Percentiles rank a stretch among this genome's conserved stretches.
Conservation (phyloP, 164 flowering plant species). For the Aristolochia contorta region DNA sequence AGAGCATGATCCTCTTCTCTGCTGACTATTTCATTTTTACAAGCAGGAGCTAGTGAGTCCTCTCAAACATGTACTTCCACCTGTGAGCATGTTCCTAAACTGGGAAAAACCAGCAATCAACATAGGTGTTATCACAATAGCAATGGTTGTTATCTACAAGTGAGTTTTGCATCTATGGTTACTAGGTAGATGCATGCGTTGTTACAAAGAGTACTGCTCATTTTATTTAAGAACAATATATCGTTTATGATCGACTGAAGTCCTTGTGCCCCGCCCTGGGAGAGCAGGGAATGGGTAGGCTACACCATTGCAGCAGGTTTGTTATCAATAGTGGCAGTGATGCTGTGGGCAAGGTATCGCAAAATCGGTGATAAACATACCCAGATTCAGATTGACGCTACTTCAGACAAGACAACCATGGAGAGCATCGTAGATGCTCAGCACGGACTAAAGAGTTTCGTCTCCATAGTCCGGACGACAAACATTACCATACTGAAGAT, state of each 20-base stretch:
- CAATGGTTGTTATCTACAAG: slow-evolving; percentile 49
- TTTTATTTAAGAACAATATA: neutral
- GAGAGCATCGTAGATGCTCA: slow-evolving; percentile 82
- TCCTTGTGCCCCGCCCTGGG: neutral
- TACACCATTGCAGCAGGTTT: slow-evolving; percentile 44
- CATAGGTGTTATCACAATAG: slow-evolving; percentile 17
- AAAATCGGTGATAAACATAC: slow-evolving; percentile 15
- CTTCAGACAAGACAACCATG: slow-evolving; percentile 58
- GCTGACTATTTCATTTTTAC: slow-evolving; percentile 9
- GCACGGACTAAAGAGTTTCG: slow-evolving; percentile 39
- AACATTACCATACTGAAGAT: slow-evolving; percentile 59
- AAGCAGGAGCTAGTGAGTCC: slow-evolving; percentile 69
- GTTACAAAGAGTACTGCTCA: neutral
- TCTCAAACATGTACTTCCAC: slow-evolving; percentile 21
- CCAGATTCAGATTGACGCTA: slow-evolving; percentile 44
- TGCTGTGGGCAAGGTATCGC: slow-evolving; percentile 34
- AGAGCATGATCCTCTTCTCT: neutral
- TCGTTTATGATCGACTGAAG: neutral
- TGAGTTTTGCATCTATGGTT: slow-evolving; percentile 23
- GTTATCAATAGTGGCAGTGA: slow-evolving; percentile 34
- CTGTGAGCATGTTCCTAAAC: slow-evolving; percentile 30
- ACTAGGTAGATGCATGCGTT: neutral
- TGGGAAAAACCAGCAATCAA: slow-evolving; percentile 68
- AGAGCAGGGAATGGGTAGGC: slow-evolving; percentile 72
- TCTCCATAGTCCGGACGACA: slow-evolving; percentile 36